phyloP scores from a whole-genome alignment of 2,329 filamentous ascomycete species.

The Verticillium alfalfae region DNA sequence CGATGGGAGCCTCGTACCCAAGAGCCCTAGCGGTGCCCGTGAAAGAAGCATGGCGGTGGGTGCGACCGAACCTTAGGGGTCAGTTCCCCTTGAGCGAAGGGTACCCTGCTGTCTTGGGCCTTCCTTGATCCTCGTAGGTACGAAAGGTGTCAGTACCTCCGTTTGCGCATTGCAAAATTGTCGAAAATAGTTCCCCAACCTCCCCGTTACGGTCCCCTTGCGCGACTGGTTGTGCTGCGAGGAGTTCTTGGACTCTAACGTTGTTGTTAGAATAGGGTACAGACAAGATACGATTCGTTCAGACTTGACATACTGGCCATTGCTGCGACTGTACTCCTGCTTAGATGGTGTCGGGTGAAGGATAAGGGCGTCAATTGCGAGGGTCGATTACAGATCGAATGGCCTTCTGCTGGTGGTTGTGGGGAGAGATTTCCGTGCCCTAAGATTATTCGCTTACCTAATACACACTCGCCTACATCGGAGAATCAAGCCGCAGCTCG shows the following conservation, averaged over 20 bases:
- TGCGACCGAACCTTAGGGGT: constrained; percentile 99
- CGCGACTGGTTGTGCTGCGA: constrained; percentile 97
- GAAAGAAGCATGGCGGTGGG: constrained; percentile 99
- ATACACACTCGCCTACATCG: not conserved
- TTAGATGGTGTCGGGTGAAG: not conserved
- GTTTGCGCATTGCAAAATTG: not conserved
- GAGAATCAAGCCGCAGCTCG: too few relatives aligned
- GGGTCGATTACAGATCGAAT: not conserved
- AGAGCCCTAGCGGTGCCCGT: constrained; percentile 98
- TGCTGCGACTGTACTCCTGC: constrained; percentile 19
- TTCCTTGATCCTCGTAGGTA: constrained; percentile 89
- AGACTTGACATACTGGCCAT: constrained; percentile 31
- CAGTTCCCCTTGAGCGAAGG: constrained; percentile 97
- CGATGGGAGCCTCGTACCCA: constrained; percentile 52
- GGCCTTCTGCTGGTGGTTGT: constrained; percentile 6
- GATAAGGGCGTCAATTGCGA: not conserved
- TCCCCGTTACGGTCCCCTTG: constrained; percentile 99
- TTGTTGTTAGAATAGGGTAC: not conserved
- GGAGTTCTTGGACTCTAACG: constrained; percentile 98
- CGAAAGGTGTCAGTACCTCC: not conserved
- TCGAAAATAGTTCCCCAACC: constrained; percentile 25
- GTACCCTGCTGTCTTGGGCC: constrained; percentile 98
- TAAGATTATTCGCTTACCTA: constrained; percentile 6
- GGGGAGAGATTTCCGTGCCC: constrained; percentile 14
- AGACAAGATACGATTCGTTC: too few relatives aligned